A percentile compares a stretch with the other conserved stretches of the same genome.
Conservation (phyloP, 2,329 filamentous ascomycete genomes). For the Colletotrichum noveboracense region DNA sequence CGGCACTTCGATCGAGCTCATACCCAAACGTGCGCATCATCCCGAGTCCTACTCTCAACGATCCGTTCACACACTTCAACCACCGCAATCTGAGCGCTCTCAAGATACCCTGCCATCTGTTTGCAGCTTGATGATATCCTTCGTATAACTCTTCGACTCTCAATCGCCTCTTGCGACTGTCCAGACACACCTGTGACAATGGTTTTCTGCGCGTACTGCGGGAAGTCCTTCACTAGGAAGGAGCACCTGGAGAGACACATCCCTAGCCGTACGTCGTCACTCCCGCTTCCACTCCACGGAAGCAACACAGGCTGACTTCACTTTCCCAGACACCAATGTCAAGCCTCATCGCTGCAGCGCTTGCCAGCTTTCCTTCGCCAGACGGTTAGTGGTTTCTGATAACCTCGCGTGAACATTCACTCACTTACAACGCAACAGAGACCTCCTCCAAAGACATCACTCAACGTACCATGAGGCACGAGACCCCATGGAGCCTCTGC, state of each 20-base stretch:
- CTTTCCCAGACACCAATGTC: slow-evolving; percentile 54
- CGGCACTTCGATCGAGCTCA: not conserved
- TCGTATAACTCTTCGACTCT: not conserved
- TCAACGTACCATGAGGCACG: slow-evolving; percentile 56
- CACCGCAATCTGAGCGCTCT: not conserved
- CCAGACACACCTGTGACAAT: slow-evolving; percentile 26
- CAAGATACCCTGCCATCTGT: not conserved
- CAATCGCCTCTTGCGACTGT: not conserved
- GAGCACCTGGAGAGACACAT: slow-evolving; percentile 63
- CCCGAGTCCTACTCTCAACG: not conserved
- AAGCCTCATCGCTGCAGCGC: slow-evolving; percentile 56
- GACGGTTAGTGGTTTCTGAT: slow-evolving; percentile 41
- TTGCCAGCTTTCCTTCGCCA: slow-evolving; percentile 55
- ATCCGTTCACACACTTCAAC: not conserved
- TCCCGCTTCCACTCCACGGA: not conserved
- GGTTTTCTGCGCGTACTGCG: slow-evolving; percentile 60
- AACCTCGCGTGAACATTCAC: not conserved
- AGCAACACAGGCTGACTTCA: slow-evolving; percentile 13
- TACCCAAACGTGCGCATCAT: not conserved
- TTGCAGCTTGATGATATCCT: not conserved
- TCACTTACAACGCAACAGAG: slow-evolving; percentile 37
- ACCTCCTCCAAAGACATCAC: slow-evolving; percentile 56
- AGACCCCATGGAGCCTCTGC: slow-evolving; percentile 49
- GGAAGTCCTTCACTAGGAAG: slow-evolving; percentile 59
- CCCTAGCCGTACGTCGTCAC: slow-evolving; percentile 49